Conservation (phyloP, 2,329 filamentous ascomycete species). For the Huntiella moniliformis region DNA sequence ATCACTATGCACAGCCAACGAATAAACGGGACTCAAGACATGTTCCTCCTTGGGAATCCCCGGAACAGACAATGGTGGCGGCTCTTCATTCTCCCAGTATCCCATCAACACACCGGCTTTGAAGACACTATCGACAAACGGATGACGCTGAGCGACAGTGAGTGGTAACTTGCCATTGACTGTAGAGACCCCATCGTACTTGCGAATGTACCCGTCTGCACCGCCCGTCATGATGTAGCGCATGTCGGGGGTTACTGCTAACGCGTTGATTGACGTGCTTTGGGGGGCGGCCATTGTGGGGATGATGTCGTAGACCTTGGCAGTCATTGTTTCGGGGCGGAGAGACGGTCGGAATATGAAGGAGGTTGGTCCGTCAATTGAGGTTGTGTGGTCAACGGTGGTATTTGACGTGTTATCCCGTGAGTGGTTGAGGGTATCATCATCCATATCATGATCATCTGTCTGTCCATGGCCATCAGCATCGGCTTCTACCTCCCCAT, state of each 20-base stretch:
- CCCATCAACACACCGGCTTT: slow-evolving; percentile 89
- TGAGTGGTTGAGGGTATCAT: background rate
- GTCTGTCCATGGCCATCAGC: background rate
- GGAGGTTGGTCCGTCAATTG: slow-evolving; percentile 10
- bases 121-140: slow-evolving; percentile 91
- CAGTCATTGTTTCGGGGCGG: slow-evolving; percentile 61
- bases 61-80: slow-evolving; percentile 21
- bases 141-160: slow-evolving; percentile 87
- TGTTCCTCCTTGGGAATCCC: slow-evolving; percentile 35
- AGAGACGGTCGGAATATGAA: slow-evolving; percentile 35
- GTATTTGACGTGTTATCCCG: background rate
- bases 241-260: slow-evolving; percentile 83
- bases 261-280: slow-evolving; percentile 83
- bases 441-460: background rate
- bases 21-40: slow-evolving; percentile 77
- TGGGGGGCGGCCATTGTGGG: slow-evolving; percentile 94
- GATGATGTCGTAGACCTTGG: slow-evolving; percentile 77
- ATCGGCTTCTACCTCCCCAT: background rate
- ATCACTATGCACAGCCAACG: slow-evolving; percentile 73
- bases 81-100: slow-evolving; percentile 97
- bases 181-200: slow-evolving; percentile 88
- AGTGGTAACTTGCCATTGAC: slow-evolving; percentile 87
- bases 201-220: slow-evolving; percentile 85
- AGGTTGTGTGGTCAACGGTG: background rate
- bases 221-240: slow-evolving; percentile 90